Conservation (phyloP, 371 early-diverging fungal genomes). For the Apophysomyces elegans region DNA sequence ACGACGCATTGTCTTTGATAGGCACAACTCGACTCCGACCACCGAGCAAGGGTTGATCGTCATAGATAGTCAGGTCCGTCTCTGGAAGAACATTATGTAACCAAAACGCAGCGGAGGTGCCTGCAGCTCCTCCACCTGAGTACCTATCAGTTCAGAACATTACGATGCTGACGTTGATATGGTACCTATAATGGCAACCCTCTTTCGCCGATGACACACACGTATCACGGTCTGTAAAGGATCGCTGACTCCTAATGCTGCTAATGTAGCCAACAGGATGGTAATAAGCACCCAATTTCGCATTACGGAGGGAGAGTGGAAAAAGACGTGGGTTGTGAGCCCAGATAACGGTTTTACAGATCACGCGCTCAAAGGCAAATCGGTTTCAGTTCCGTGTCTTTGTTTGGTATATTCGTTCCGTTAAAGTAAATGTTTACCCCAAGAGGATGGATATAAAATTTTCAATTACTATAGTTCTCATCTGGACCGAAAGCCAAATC, state of each 20-base stretch:
- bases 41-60: conserved; percentile 53
- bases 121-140: conserved; percentile 67
- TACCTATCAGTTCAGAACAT: background rate
- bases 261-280: background rate
- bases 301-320: background rate
- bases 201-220: background rate
- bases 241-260: background rate
- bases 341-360: no score
- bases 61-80: conserved; percentile 54
- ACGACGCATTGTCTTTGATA: conserved; percentile 38
- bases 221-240: conserved; percentile 1
- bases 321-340: background rate
- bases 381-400: no score
- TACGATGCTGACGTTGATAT: background rate
- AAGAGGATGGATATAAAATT: no score
- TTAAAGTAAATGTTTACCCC: no score
- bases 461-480: no score
- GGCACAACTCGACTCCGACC: conserved; percentile 55
- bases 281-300: background rate
- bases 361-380: no score
- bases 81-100: conserved; percentile 49
- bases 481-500: no score
- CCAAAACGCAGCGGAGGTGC: conserved; percentile 64
- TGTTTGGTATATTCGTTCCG: no score
- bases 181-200: background rate